Conservation (phyloP, 345 rosid species). For the Erodium maritimum region DNA sequence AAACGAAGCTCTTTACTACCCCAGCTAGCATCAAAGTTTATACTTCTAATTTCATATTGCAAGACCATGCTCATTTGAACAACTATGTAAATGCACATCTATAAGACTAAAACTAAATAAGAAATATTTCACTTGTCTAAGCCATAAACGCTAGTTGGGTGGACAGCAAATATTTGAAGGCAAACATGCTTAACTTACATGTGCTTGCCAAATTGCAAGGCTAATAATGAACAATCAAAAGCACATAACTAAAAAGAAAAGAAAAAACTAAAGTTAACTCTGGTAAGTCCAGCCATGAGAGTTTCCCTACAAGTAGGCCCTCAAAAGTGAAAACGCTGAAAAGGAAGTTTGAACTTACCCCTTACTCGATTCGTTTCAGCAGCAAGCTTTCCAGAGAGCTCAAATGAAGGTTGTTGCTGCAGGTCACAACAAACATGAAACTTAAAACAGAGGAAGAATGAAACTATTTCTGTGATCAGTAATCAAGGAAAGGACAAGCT, state of each 20-base stretch:
- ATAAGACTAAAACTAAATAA: background rate
- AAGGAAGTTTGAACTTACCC: slow-evolving; percentile 31
- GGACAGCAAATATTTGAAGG: background rate
- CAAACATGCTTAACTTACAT: no score
- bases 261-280: background rate
- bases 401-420: slow-evolving; percentile 87
- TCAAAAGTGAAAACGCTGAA: no score
- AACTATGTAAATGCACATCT: background rate
- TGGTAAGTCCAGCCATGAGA: background rate
- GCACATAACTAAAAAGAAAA: background rate
- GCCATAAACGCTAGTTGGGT: background rate
- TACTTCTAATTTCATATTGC: no score
- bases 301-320: background rate
- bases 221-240: no score
- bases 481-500: no score
- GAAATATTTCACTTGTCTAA: background rate
- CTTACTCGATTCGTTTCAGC: slow-evolving; percentile 83
- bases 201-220: no score
- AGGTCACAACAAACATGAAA: slow-evolving; percentile 15
- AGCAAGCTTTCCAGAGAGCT: slow-evolving; percentile 96
- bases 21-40: no score
- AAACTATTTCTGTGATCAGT: no score
- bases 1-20: no score
- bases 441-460: slow-evolving; percentile 1
- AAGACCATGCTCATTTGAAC: background rate